phyloP scores from a whole-genome alignment of 352 stramenopile species.

The Achlya hypogyna region DNA sequence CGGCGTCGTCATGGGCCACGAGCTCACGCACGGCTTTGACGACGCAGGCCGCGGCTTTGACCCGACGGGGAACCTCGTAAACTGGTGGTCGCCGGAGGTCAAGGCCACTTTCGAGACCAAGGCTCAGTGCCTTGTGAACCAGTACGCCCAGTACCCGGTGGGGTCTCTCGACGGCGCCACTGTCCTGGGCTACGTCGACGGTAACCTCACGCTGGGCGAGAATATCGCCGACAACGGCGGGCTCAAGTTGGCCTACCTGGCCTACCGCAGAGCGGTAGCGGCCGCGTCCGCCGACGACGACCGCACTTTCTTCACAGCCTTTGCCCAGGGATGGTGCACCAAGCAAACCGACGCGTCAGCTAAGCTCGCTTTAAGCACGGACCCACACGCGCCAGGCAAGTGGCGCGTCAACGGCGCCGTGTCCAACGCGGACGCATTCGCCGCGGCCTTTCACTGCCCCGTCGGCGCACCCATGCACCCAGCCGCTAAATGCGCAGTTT shows the following conservation, averaged over 20 bases:
- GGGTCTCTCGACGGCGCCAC: constrained; percentile 23
- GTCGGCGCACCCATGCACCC: constrained; percentile 22
- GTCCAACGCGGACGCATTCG: constrained; percentile 22
- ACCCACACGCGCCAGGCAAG: constrained; percentile 20
- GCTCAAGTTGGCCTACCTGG: constrained; percentile 53
- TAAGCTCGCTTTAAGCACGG: neutral
- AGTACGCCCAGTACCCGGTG: constrained; percentile 40
- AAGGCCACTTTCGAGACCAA: constrained; percentile 62
- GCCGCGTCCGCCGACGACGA: constrained; percentile 1
- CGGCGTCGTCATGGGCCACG: constrained; percentile 88
- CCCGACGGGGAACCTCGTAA: constrained; percentile 67
- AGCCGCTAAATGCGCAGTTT: constrained; percentile 21
- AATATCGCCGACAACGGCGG: constrained; percentile 82
- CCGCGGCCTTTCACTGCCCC: constrained; percentile 22
- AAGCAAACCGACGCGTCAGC: constrained; percentile 5
- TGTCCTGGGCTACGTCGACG: constrained; percentile 57
- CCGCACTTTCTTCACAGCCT: constrained; percentile 23
- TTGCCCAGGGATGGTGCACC: constrained; percentile 22
- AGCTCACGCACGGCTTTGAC: constrained; percentile 92
- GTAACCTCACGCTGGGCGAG: constrained; percentile 71
- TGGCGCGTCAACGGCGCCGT: constrained; percentile 23
- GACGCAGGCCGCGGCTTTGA: constrained; percentile 87
- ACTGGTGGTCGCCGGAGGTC: constrained; percentile 61
- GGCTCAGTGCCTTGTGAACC: constrained; percentile 49
- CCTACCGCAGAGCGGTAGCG: constrained; percentile 42